phyloP scores from a whole-genome alignment of 2,329 filamentous ascomycete genomes.

The Calonectria fujianensis region DNA sequence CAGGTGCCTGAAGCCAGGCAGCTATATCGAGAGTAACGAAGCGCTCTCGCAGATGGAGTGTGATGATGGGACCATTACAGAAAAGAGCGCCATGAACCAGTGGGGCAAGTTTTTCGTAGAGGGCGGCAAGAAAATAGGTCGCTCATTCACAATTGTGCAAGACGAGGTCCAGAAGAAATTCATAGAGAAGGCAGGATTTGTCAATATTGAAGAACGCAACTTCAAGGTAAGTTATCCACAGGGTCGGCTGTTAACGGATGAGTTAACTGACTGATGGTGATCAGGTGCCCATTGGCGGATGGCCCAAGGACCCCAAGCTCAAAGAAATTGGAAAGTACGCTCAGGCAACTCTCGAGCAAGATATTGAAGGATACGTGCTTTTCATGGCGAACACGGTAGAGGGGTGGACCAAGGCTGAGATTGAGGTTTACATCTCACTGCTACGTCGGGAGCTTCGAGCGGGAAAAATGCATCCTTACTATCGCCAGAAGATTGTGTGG shows the following conservation, averaged over 20 bases:
- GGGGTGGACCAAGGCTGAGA: constrained; percentile 46
- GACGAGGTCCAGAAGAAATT: constrained; percentile 40
- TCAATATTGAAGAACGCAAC: constrained; percentile 35
- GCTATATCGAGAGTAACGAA: constrained; percentile 44
- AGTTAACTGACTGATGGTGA: neutral
- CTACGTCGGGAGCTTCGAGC: constrained; percentile 45
- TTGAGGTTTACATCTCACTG: constrained; percentile 47
- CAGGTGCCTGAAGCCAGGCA: constrained; percentile 39
- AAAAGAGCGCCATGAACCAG: constrained; percentile 45
- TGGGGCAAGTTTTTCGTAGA: constrained; percentile 49
- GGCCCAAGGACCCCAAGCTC: constrained; percentile 36
- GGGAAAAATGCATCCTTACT: constrained; percentile 47
- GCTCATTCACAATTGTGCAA: constrained; percentile 41
- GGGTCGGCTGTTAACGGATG: rapidly evolving
- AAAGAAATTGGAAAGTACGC: constrained; percentile 44
- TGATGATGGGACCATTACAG: constrained; percentile 37
- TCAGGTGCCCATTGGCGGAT: constrained; percentile 43
- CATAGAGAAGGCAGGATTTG: constrained; percentile 43
- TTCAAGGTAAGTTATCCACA: constrained; percentile 30
- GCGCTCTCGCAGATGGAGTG: constrained; percentile 42
- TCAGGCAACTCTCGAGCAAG: constrained; percentile 45
- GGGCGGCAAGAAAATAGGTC: constrained; percentile 41
- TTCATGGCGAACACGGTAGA: constrained; percentile 48
- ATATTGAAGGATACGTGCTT: constrained; percentile 46
- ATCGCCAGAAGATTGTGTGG: constrained; percentile 45